Percentiles rank a stretch among this genome's conserved stretches.
Conservation (phyloP, 1,284 basidiomycete species). For the Xerocomus nothofagi region DNA sequence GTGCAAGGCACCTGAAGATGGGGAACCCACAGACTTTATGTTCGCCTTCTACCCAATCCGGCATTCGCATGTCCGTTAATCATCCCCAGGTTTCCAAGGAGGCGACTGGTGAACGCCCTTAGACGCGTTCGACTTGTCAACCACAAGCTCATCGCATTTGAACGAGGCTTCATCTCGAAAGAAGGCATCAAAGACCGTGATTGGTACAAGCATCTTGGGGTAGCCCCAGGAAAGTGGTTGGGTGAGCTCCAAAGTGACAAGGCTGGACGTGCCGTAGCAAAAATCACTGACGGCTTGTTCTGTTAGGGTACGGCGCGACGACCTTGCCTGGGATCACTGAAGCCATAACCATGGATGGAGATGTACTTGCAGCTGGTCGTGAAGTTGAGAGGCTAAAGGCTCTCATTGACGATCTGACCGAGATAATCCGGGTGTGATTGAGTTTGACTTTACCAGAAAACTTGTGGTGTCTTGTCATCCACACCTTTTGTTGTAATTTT, state of each 20-base stretch:
- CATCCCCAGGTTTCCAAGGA: constrained; percentile 19
- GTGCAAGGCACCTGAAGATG: constrained; percentile 15
- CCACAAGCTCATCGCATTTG: constrained; percentile 59
- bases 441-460: neutral
- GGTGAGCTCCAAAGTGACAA: constrained; percentile 39
- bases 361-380: constrained; percentile 42
- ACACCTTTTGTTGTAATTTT: neutral
- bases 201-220: constrained; percentile 74
- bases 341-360: constrained; percentile 52
- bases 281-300: constrained; percentile 8
- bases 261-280: constrained; percentile 6
- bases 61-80: constrained; percentile 4
- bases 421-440: constrained; percentile 28
- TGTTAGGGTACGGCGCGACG: constrained; percentile 59
- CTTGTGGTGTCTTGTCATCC: neutral
- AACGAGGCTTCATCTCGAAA: constrained; percentile 67
- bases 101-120: constrained; percentile 46
- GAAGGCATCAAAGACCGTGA: constrained; percentile 66
- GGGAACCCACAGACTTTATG: constrained; percentile 7
- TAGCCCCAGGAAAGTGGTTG: constrained; percentile 75
- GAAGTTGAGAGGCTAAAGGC: constrained; percentile 49
- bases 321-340: constrained; percentile 65
- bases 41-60: constrained; percentile 13
- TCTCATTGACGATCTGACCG: constrained; percentile 43
- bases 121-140: constrained; percentile 56